phyloP scores from a whole-genome alignment of 257 asterid genomes.

The Oldenlandia corymbosa region DNA sequence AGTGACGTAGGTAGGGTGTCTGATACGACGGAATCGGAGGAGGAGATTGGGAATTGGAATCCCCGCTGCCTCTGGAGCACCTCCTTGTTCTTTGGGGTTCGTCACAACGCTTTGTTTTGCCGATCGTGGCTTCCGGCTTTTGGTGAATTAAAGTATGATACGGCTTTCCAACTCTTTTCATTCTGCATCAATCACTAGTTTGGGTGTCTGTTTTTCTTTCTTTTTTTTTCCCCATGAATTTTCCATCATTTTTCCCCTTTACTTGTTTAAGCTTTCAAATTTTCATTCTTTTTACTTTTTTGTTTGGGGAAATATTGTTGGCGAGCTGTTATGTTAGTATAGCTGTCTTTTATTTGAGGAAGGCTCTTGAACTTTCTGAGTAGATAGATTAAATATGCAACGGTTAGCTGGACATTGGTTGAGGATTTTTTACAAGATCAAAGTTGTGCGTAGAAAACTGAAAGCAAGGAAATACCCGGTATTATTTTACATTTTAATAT shows the following conservation, averaged over 20 bases:
- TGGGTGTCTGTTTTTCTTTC: neutral
- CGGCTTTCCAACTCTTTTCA: neutral
- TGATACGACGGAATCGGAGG: slow-evolving; percentile 5
- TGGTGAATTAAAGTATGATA: slow-evolving; percentile 57
- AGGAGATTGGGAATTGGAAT: slow-evolving; percentile 19
- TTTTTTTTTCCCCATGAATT: too few relatives aligned
- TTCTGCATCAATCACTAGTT: neutral
- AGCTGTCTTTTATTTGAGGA: neutral
- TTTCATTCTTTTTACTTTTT: neutral
- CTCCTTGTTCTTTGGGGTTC: slow-evolving; percentile 65
- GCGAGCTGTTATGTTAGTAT: neutral
- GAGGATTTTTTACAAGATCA: neutral
- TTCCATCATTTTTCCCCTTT: neutral
- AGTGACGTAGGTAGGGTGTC: slow-evolving; percentile 14
- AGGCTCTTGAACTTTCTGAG: slow-evolving; percentile 3
- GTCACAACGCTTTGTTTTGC: slow-evolving; percentile 79
- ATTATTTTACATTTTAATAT: neutral
- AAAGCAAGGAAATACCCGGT: neutral
- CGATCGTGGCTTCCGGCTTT: slow-evolving; percentile 88
- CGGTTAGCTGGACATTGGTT: slow-evolving; percentile 11
- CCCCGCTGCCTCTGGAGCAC: slow-evolving; percentile 57
- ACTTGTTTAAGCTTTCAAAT: neutral
- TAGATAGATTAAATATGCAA: neutral
- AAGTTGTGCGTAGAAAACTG: too few relatives aligned
- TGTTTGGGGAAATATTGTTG: neutral